Conservation (phyloP, 2,329 filamentous ascomycete species). For the Aquanectria penicillioides region DNA sequence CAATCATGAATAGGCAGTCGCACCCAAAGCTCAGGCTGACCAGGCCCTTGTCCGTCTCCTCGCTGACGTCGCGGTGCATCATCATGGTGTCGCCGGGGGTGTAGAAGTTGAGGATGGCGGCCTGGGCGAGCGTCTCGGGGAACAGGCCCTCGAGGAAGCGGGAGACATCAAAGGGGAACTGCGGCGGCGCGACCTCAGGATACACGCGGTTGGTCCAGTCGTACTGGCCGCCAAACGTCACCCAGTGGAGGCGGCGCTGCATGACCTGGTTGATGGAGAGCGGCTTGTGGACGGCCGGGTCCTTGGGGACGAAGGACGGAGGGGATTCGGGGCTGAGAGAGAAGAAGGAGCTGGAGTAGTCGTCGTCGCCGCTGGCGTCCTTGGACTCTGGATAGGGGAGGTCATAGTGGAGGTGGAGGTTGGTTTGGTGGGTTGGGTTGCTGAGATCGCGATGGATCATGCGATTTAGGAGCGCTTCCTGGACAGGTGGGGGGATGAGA, state of each 20-base stretch:
- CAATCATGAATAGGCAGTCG: slow-evolving; percentile 88
- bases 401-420: slow-evolving; percentile 85
- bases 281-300: slow-evolving; percentile 78
- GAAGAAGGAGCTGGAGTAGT: slow-evolving; percentile 62
- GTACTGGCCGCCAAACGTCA: slow-evolving; percentile 94
- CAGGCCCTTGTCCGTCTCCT: slow-evolving; percentile 80
- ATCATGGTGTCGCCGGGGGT: slow-evolving; percentile 90
- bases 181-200: slow-evolving; percentile 71
- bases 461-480: slow-evolving; percentile 75
- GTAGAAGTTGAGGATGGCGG: slow-evolving; percentile 95
- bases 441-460: slow-evolving; percentile 83
- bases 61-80: slow-evolving; percentile 93
- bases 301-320: slow-evolving; percentile 72
- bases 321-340: slow-evolving; percentile 58
- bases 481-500: slow-evolving; percentile 75
- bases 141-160: slow-evolving; percentile 76
- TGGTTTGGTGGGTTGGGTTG: slow-evolving; percentile 81
- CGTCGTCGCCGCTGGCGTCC: slow-evolving; percentile 32
- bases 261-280: slow-evolving; percentile 77
- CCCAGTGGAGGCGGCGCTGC: slow-evolving; percentile 86
- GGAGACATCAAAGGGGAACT: slow-evolving; percentile 80
- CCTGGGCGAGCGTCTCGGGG: slow-evolving; percentile 80
- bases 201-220: slow-evolving; percentile 93
- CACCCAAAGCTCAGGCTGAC: slow-evolving; percentile 91
- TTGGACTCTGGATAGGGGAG: slow-evolving; percentile 64